phyloP scores from a whole-genome alignment of 495 filamentous ascomycete species.

The Acidiella bohemica region DNA sequence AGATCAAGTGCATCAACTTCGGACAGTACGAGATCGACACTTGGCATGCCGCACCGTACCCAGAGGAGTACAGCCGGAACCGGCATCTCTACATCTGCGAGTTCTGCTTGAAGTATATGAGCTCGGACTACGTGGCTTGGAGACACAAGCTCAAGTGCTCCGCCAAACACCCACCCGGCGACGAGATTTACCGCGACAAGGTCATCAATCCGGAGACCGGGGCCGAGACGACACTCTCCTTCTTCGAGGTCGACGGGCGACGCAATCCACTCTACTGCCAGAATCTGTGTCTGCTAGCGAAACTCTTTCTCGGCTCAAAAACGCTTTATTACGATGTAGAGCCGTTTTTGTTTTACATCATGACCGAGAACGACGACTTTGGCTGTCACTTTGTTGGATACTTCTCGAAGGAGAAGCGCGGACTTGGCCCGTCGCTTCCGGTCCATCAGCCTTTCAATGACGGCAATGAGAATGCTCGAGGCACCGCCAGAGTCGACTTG shows the following conservation, averaged over 20 bases:
- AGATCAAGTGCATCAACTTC: constrained; percentile 98
- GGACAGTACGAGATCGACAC: constrained; percentile 96
- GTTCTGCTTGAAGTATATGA: constrained; percentile 99
- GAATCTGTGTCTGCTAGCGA: constrained; percentile 89
- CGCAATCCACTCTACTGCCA: constrained; percentile 97
- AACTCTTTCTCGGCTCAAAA: constrained; percentile 92
- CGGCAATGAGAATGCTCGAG: constrained; percentile 51
- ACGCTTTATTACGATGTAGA: constrained; percentile 98
- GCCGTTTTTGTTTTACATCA: constrained; percentile 95
- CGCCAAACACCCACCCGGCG: constrained; percentile 88
- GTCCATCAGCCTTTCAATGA: constrained; percentile 2
- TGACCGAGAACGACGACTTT: constrained; percentile 85
- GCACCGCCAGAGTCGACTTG: constrained; percentile 5
- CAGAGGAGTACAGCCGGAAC: constrained; percentile 94
- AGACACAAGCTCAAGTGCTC: constrained; percentile 90
- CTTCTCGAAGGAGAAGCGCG: constrained; percentile 96
- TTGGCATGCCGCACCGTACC: constrained; percentile 98
- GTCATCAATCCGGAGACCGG: constrained; percentile 18
- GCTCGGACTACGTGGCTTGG: constrained; percentile 94
- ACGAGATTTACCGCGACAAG: constrained; percentile 77
- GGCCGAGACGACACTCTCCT: constrained; percentile 69
- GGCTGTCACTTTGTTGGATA: constrained; percentile 98
- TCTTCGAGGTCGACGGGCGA: constrained; percentile 93
- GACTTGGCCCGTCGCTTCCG: constrained; percentile 10
- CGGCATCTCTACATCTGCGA: constrained; percentile 94